Conservation (phyloP, 2,329 filamentous ascomycete genomes). For the Curvularia verruculosa region DNA sequence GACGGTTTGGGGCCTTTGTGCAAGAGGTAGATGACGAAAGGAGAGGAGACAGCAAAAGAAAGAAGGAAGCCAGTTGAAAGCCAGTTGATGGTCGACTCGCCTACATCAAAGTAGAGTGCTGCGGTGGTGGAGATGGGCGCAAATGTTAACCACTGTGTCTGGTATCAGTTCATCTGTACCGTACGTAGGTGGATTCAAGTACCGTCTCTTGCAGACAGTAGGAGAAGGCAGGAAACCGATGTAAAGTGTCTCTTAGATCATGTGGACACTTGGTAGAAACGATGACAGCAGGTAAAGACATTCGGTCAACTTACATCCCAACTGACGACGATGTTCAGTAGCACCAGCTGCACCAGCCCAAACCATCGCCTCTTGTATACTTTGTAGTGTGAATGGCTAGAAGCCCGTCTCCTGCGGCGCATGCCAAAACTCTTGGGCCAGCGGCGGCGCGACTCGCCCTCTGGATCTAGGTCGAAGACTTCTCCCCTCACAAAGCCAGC, state of each 20-base stretch:
- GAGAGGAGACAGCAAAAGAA: conserved; percentile 75
- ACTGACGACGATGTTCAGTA: conserved; percentile 90
- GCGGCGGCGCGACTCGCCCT: background rate
- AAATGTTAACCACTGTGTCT: conserved; percentile 82
- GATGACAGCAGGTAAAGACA: background rate
- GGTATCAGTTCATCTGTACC: background rate
- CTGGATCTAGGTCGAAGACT: background rate
- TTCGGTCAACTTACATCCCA: conserved; percentile 79
- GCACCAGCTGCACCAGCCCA: conserved; percentile 78
- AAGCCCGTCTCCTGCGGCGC: conserved; percentile 26
- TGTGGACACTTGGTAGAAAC: background rate
- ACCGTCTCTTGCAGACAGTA: background rate
- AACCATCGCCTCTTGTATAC: conserved; percentile 90
- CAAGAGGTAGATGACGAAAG: conserved; percentile 73
- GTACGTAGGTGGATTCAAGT: background rate
- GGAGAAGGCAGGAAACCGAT: background rate
- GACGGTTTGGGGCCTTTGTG: conserved; percentile 80
- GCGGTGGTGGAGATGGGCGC: conserved; percentile 79
- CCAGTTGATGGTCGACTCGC: conserved; percentile 86
- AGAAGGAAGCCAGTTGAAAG: conserved; percentile 87
- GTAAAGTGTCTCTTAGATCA: background rate
- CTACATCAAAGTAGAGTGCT: conserved; percentile 75
- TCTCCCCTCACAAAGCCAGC: background rate
- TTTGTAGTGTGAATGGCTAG: conserved; percentile 46
- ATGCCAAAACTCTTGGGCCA: conserved; percentile 2